These are phyloP conservation scores for Breviolum minutum DNA, from an alignment of 73 alveolate species.

Conservation along the genomic window DNA sequence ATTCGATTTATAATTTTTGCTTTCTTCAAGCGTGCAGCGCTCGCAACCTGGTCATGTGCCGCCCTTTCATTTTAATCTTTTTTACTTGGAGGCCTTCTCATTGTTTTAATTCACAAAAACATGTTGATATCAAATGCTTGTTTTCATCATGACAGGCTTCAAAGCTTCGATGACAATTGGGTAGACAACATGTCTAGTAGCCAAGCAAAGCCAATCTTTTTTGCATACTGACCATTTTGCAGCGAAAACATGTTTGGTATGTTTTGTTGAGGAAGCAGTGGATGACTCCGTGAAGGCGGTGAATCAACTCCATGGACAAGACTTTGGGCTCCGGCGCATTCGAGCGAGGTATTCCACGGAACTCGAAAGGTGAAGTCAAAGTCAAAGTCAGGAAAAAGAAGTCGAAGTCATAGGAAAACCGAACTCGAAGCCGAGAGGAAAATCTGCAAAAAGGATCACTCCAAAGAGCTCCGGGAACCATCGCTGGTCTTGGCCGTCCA, in stretches of 20 bases:
- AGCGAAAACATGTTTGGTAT: not conserved
- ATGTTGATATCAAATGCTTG: no score
- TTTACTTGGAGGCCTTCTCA: not conserved
- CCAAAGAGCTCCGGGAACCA: no score
- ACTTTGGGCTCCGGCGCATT: constrained; percentile 62
- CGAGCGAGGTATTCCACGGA: constrained; percentile 32
- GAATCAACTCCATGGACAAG: constrained; percentile 44
- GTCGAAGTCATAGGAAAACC: not conserved
- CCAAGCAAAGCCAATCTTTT: no score
- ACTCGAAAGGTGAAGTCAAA: not conserved
- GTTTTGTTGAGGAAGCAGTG: constrained; percentile 20
- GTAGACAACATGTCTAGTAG: no score
- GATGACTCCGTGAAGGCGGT: constrained; percentile 29
- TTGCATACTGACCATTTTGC: not conserved
- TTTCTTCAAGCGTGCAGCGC: no score
- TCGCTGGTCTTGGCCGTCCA: no score
- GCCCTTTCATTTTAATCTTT: no score
- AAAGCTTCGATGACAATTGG: no score
- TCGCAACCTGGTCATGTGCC: no score
- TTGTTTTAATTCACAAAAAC: not conserved
- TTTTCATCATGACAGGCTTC: no score
- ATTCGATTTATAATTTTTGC: no score
- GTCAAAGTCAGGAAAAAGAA: not conserved
- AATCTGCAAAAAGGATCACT: not conserved
- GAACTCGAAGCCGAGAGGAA: not conserved